Percentiles rank a stretch among this genome's conserved stretches.
These are phyloP conservation scores for Hyaloscypha variabilis DNA, from an alignment of 495 filamentous ascomycete species.

Conservation along the genomic window DNA sequence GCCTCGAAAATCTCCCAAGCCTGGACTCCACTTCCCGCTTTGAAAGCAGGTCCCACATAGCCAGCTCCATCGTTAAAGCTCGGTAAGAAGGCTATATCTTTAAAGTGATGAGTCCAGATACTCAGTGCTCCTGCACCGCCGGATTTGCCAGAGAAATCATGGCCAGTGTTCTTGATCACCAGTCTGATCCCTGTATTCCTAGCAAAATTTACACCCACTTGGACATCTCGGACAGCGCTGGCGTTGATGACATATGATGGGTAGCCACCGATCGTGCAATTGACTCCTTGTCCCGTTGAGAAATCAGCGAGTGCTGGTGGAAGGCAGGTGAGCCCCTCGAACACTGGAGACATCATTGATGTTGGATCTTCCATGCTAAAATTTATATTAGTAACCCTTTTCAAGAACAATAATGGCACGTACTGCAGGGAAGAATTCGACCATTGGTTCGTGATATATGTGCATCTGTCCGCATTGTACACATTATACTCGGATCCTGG, in stretches of 20 bases:
- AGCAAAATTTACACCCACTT: too few species aligned
- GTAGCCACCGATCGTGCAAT: too few species aligned
- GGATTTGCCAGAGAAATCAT: too few species aligned
- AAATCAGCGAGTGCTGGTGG: conserved; percentile 4
- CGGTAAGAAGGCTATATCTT: conserved; percentile 22
- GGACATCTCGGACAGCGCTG: too few species aligned
- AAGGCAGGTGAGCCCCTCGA: conserved; percentile 16
- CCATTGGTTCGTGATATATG: conserved; percentile 4
- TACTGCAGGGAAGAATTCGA: conserved; percentile 20
- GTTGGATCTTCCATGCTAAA: conserved; percentile 18
- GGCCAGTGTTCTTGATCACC: too few species aligned
- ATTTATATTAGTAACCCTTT: not conserved
- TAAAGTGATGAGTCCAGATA: conserved; percentile 29
- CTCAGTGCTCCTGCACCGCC: conserved; percentile 23
- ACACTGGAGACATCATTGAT: conserved; percentile 16
- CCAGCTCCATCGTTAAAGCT: conserved; percentile 9
- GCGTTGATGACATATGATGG: too few species aligned
- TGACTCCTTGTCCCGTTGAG: too few species aligned
- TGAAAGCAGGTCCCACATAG: conserved; percentile 43
- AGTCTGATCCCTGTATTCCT: too few species aligned
- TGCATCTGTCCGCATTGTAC: conserved; percentile 2
- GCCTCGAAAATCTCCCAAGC: conserved; percentile 52
- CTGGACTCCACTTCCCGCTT: conserved; percentile 60
- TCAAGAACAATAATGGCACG: not conserved
- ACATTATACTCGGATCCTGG: conserved; percentile 10